These are phyloP conservation scores for Clathrospora elynae DNA, from an alignment of 2,329 filamentous ascomycete species.

Conservation along the genomic window DNA sequence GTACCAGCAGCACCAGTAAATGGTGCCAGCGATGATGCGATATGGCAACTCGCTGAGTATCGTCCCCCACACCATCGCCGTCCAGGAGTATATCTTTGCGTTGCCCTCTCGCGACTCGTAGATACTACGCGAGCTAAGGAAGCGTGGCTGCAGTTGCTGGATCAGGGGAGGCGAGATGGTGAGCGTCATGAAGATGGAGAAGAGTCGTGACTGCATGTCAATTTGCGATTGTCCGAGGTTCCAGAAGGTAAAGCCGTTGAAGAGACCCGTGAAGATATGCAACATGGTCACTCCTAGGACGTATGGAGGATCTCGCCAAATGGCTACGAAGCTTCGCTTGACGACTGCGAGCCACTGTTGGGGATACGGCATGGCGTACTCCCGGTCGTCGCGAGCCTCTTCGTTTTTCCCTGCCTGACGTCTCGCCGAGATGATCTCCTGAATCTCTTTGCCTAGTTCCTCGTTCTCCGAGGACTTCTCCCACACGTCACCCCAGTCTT, in stretches of 20 bases:
- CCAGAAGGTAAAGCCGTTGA: slow-evolving; percentile 58
- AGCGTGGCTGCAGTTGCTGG: slow-evolving; percentile 76
- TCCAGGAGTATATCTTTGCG: slow-evolving; percentile 81
- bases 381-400: slow-evolving; percentile 50
- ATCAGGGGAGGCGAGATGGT: slow-evolving; percentile 76
- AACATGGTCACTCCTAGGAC: slow-evolving; percentile 57
- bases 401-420: slow-evolving; percentile 39
- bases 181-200: slow-evolving; percentile 77
- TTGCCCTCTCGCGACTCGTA: slow-evolving; percentile 75
- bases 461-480: slow-evolving; percentile 48
- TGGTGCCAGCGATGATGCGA: slow-evolving; percentile 65
- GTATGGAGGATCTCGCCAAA: slow-evolving; percentile 71
- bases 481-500: slow-evolving; percentile 56
- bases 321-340: slow-evolving; percentile 59
- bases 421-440: slow-evolving; percentile 47
- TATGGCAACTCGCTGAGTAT: slow-evolving; percentile 75
- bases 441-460: slow-evolving; percentile 49
- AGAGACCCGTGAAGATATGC: slow-evolving; percentile 57
- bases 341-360: slow-evolving; percentile 52
- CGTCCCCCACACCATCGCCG: slow-evolving; percentile 68
- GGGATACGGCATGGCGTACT: slow-evolving; percentile 52
- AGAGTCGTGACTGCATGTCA: slow-evolving; percentile 65
- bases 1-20: slow-evolving; percentile 64
- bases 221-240: slow-evolving; percentile 50
- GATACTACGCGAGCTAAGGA: slow-evolving; percentile 67